Evolutionary conservation across 768 basidiomycete species (phyloP), one percentile per base, ranked within the genome.

Genomic region (Leccinum rimulosum): DNA sequence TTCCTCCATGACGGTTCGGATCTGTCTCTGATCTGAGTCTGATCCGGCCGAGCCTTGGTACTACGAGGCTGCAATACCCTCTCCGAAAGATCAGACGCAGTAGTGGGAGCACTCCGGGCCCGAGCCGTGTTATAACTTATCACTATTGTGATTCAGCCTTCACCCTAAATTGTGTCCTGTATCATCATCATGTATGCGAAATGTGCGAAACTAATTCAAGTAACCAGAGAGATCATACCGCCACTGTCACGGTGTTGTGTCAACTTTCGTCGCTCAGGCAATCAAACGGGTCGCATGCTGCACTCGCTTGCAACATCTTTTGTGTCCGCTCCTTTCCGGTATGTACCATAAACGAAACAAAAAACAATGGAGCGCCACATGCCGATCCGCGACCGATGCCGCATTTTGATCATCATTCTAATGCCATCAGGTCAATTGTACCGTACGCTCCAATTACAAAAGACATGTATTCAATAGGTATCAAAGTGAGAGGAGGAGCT

Each of bases 1-100:
- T 17, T 7, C 22, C 75, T 81, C 76, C 72, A 82, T 81, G 17
- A 84, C 71, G 11, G 76, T 78, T 22, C 83, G 66, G 36, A 85
- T 74, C 63, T 25, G 25, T 25, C 25, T 25, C 25, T 25, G 25
- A 25, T 25, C 25, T 22, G 22, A 25, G 2, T 60, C 75, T 62
- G 49, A 84, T 73, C 54, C 74, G 66, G 1, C 83, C 82, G 15
- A 77, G 71, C 0, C 79, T 73, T 35, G 12, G 33, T 35, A 12
- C 11, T 1, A 83, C 79, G 22, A 82, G 64, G 2, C 74, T 74
- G 7, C 77, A 74, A 66, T 85, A 38, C 12, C 15, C 43, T 7
- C 25, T 51, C 43, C 3, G 43, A 27, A 33, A 35, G 59, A 17
- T 30, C 31, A 33, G 38, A 43, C 31, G 30, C 30, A 30, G 56